Base-by-base conservation (phyloP, 108 stramenopile species). In the Cyclotella sp. region DNA sequence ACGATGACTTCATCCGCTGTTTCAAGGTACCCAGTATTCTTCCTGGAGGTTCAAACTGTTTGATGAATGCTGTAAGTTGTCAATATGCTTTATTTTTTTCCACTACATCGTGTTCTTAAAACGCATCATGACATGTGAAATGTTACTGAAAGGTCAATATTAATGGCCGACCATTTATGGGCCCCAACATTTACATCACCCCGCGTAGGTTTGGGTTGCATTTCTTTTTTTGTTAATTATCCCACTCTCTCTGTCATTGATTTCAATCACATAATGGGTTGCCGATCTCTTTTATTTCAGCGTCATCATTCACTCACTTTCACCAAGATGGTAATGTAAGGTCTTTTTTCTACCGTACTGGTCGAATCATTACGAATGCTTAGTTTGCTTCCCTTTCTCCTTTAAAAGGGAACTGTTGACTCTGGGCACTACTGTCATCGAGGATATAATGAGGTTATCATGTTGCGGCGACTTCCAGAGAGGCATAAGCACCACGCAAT, bases 361-460 rank as follows among this genome's bases (percentile, higher is more conserved):
- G 1, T 24, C 43, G 19, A 46, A 30, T 66, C 14, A 28, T 57
- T 43, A 34, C 2, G 3, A 51, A 19, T 19, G 8, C 49, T 34
- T 34, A 34, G 6, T 34, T 2, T 51, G 49, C 16, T 51, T 51
- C 3, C 49, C 49, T 53, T 39, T 19, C 69, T 15, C 8, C 10
- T 68, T 18, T 61, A 14, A 12, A 67, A 92, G 78, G 94, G 94
- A n/a, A 92, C 94, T 16, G 94, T 95, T 40, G 94, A 95, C 76
- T 91, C 90, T 46, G 92, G 92, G 1, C 94, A 95, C 70, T 75
- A 78, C 22, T 91, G 90, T 55, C 63, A 91, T 9, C 55, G 61
- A 39, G 94, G 94, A 9, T 93, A 87, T 78, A 95, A 95, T 67
- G 94, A 95, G 59, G 94, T 95, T 14, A 86, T 95, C 41, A 92